A percentile compares a stretch with the other conserved stretches of the same genome.
Evolutionary conservation across 2,329 filamentous ascomycete species (phyloP).

Genomic region (Metarhizium humberi): DNA sequence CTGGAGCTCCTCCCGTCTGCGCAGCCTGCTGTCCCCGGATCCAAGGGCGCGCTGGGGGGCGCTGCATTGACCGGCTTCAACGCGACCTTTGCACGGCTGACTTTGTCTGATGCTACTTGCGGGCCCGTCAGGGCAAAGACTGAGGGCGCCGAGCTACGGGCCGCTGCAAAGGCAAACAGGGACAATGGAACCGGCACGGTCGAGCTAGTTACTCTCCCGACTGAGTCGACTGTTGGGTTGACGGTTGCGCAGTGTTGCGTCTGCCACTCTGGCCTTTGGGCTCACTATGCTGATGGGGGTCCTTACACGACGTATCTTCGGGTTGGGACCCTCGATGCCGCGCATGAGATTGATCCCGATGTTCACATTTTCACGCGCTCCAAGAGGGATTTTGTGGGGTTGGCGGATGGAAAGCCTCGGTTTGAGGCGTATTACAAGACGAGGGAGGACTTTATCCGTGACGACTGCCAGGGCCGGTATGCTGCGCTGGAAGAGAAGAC

Average conservation of each 20-base stretch:
- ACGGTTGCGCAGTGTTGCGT: conserved; percentile 30
- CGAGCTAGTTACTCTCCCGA: conserved; percentile 16
- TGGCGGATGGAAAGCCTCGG: conserved; percentile 25
- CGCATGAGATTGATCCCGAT: conserved; percentile 29
- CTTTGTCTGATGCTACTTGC: no score
- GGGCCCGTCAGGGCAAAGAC: no score
- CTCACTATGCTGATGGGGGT: conserved; percentile 26
- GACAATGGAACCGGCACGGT: conserved; percentile 12
- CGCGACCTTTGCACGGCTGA: no score
- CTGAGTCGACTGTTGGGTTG: conserved; percentile 27
- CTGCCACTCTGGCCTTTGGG: conserved; percentile 32
- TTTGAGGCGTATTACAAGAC: conserved; percentile 21
- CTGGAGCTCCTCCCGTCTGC: no score
- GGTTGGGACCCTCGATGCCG: conserved; percentile 33
- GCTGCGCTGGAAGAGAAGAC: no score
- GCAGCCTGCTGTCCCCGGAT: no score
- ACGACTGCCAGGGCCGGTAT: conserved; percentile 13
- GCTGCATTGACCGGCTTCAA: no score
- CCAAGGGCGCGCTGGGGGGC: no score
- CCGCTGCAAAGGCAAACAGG: no score
- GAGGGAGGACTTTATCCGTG: conserved; percentile 20
- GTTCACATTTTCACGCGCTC: conserved; percentile 34
- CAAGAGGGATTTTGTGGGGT: conserved; percentile 27
- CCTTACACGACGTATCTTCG: conserved; percentile 27
- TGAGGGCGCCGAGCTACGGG: no score